These are phyloP conservation scores for Diaporthe destruens DNA, from an alignment of 2,329 filamentous ascomycete species.

Conservation along the genomic window DNA sequence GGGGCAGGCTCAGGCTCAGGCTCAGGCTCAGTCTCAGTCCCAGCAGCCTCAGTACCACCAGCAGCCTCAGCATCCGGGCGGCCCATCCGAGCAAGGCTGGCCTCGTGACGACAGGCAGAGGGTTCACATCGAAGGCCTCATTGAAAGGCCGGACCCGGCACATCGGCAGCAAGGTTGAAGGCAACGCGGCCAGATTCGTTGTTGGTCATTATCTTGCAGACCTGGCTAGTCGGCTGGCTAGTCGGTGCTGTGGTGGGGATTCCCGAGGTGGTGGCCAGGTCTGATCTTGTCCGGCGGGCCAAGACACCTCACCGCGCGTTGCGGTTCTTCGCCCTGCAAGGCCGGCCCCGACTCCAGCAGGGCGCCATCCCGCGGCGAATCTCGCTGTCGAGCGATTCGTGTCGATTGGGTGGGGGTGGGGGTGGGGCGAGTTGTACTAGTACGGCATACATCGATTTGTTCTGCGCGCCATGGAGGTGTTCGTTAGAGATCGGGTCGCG, in stretches of 20 bases:
- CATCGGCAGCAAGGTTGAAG: conserved; percentile 43
- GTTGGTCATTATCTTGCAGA: background rate
- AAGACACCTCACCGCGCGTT: background rate
- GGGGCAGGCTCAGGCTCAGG: conserved; percentile 45
- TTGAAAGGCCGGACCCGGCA: conserved; percentile 66
- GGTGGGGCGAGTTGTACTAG: conserved; percentile 36
- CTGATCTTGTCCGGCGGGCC: conserved; percentile 4
- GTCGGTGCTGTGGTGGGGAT: conserved; percentile 8
- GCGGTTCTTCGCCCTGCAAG: background rate
- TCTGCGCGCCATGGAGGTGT: conserved; percentile 26
- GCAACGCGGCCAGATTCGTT: background rate
- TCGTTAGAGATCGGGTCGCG: conserved; percentile 41
- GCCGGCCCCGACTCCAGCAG: background rate
- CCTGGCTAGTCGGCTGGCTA: background rate
- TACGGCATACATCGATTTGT: conserved; percentile 32
- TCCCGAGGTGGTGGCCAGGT: background rate
- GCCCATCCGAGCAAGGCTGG: conserved; percentile 46
- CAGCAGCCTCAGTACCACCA: conserved; percentile 55
- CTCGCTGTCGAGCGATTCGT: background rate
- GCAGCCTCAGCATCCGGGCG: conserved; percentile 48
- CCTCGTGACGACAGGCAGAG: conserved; percentile 65
- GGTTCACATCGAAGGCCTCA: conserved; percentile 72
- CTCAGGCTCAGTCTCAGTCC: conserved; percentile 42
- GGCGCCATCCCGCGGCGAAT: conserved; percentile 3
- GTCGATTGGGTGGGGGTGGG: background rate